Percentiles rank a stretch among this genome's conserved stretches.
phyloP scores from a whole-genome alignment of 495 filamentous ascomycete species.

The Penicillium canescens region DNA sequence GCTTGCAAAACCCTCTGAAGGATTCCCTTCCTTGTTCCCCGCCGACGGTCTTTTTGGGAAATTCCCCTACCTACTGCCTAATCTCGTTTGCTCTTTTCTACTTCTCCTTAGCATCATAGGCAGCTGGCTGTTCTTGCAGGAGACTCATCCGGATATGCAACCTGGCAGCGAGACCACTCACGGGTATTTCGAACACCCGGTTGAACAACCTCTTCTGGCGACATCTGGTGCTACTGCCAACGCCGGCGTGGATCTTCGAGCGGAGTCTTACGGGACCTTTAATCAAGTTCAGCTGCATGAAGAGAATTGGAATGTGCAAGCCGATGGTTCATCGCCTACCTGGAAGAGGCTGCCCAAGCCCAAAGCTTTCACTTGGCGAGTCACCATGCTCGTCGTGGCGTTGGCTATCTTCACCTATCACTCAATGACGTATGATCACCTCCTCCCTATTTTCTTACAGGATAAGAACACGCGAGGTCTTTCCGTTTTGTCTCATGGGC shows the following conservation, averaged over 20 bases:
- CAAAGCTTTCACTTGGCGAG: slow-evolving; percentile 62
- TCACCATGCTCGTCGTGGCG: slow-evolving; percentile 68
- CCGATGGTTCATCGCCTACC: slow-evolving; percentile 44
- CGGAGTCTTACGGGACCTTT: slow-evolving; percentile 80
- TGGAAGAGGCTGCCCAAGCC: slow-evolving; percentile 31
- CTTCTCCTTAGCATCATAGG: slow-evolving; percentile 72
- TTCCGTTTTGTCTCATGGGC: slow-evolving; percentile 25
- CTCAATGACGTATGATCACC: slow-evolving; percentile 83
- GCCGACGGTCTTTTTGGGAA: slow-evolving; percentile 63
- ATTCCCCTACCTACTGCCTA: slow-evolving; percentile 83
- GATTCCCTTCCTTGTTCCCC: slow-evolving; percentile 66
- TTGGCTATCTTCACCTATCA: slow-evolving; percentile 85
- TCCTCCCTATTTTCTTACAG: slow-evolving; percentile 82
- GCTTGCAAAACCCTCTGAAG: slow-evolving; percentile 70
- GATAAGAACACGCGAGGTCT: slow-evolving; percentile 51
- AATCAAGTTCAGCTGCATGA: slow-evolving; percentile 55
- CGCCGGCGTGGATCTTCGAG: slow-evolving; percentile 66
- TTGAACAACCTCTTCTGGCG: slow-evolving; percentile 69
- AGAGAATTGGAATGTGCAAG: slow-evolving; percentile 48
- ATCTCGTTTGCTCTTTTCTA: slow-evolving; percentile 71
- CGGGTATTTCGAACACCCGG: slow-evolving; percentile 50
- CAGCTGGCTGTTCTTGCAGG: slow-evolving; percentile 72
- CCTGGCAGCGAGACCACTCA: slow-evolving; percentile 49
- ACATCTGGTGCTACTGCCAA: slow-evolving; percentile 70
- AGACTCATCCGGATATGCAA: slow-evolving; percentile 81